Conservation (phyloP, 768 basidiomycete genomes). For the Hirschioporus abietinus region DNA sequence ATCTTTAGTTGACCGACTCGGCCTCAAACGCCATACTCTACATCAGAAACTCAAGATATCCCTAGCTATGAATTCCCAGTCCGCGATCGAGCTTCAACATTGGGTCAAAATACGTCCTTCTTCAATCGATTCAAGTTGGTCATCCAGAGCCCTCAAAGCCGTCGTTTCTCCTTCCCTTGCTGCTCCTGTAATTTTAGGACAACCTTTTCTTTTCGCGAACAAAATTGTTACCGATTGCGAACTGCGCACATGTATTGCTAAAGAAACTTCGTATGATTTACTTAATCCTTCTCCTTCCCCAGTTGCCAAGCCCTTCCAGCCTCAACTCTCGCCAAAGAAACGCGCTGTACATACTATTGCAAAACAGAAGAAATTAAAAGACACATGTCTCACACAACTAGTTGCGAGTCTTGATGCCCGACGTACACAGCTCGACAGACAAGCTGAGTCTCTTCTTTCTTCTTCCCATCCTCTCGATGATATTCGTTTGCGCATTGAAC, state of each 20-base stretch:
- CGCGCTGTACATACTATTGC: too few species aligned
- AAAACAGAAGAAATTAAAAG: too few species aligned
- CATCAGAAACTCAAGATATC: conserved; percentile 6
- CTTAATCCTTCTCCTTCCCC: conserved; percentile 7
- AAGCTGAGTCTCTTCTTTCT: too few species aligned
- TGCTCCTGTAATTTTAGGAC: too few species aligned
- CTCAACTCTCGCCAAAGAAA: too few species aligned
- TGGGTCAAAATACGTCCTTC: conserved; percentile 15
- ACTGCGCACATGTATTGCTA: neutral
- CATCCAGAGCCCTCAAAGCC: conserved; percentile 12
- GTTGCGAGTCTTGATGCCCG: neutral
- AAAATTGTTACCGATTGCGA: conserved; percentile 28
- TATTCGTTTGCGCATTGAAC: conserved; percentile 14
- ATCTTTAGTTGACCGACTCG: conserved; percentile 16
- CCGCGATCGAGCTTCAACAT: conserved; percentile 6
- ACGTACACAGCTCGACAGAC: neutral
- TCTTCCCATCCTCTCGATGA: too few species aligned
- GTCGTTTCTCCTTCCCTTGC: conserved; percentile 22
- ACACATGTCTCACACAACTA: neutral
- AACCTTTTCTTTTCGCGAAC: conserved; percentile 30
- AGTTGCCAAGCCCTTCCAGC: too few species aligned
- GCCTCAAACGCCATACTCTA: conserved; percentile 6
- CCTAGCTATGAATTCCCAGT: conserved; percentile 6
- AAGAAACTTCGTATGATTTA: conserved; percentile 11
- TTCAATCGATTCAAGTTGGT: conserved; percentile 10